These are phyloP conservation scores for Penicillium pulvis DNA, from an alignment of 495 filamentous ascomycete genomes.

Conservation along the genomic window DNA sequence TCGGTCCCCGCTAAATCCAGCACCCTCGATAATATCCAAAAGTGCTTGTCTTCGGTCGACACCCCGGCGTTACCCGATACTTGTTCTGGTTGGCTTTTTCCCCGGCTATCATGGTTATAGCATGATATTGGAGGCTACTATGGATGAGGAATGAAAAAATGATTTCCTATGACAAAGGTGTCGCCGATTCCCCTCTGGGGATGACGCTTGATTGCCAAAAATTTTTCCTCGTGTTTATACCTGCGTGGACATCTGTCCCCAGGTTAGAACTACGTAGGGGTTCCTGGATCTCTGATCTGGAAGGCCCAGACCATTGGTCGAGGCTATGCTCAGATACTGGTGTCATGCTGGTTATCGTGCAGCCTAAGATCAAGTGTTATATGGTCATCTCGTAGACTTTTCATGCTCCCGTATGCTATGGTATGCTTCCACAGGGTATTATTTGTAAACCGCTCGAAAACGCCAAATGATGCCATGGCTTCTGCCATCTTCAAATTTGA, in stretches of 20 bases:
- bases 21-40: conserved; percentile 26
- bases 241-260: conserved; percentile 10
- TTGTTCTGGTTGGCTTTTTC: conserved; percentile 25
- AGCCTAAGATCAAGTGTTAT: conserved; percentile 1
- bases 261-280: conserved; percentile 27
- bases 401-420: conserved; percentile 20
- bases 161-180: conserved; percentile 71
- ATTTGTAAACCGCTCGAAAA: conserved; percentile 19
- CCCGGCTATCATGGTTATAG: conserved; percentile 36
- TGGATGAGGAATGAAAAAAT: conserved; percentile 59
- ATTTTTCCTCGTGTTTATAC: conserved; percentile 39
- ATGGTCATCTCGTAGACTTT: conserved; percentile 24
- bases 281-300: conserved; percentile 12
- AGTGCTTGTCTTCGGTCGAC: conserved; percentile 39
- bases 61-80: conserved; percentile 34
- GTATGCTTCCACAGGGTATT: conserved; percentile 25
- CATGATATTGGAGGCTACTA: conserved; percentile 35
- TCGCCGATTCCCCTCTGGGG: conserved; percentile 77
- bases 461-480: conserved; percentile 13
- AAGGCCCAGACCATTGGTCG: conserved; percentile 18
- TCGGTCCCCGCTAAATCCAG: conserved; percentile 51
- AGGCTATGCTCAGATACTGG: conserved; percentile 11
- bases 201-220: conserved; percentile 94
- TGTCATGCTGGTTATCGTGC: conserved; percentile 2
- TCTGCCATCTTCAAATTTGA: conserved; percentile 31